Conservation (phyloP, 331 rosid species). For the Rosa hybrid region DNA sequence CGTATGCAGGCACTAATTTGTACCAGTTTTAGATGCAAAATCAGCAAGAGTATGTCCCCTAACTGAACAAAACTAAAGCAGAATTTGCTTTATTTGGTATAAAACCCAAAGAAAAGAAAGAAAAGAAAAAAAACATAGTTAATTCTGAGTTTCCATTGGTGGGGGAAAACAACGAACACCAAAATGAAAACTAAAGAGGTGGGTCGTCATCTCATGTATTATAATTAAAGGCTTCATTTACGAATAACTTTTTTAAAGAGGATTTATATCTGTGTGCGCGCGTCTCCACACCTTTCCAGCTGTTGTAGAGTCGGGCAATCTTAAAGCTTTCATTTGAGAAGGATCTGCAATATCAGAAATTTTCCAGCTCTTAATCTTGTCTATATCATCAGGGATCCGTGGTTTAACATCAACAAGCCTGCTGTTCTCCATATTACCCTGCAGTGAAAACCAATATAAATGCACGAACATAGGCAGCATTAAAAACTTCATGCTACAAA, state of each 20-base stretch:
- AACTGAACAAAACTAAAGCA: background rate
- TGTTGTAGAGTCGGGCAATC: slow-evolving; percentile 40
- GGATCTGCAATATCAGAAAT: slow-evolving; percentile 41
- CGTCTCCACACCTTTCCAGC: slow-evolving; percentile 31
- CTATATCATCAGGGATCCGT: slow-evolving; percentile 39
- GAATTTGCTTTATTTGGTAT: background rate
- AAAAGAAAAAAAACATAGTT: background rate
- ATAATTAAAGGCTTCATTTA: background rate
- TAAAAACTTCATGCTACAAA: background rate
- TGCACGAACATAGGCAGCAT: background rate
- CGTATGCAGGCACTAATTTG: background rate
- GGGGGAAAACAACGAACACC: background rate
- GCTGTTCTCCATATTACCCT: slow-evolving; percentile 43
- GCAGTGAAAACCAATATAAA: slow-evolving; percentile 20
- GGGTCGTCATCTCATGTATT: background rate
- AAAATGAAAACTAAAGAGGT: background rate
- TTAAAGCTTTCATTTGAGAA: slow-evolving; percentile 38
- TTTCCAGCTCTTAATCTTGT: slow-evolving; percentile 43
- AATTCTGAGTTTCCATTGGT: background rate
- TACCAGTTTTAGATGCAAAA: background rate
- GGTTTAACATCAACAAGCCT: slow-evolving; percentile 51
- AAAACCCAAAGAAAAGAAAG: background rate
- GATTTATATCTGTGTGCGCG: background rate
- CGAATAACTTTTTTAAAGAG: background rate
- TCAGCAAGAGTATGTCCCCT: background rate